Evolutionary conservation across 1,284 basidiomycete genomes (phyloP), one percentile per base, ranked within the genome.

Genomic region (Ustilago hordei): DNA sequence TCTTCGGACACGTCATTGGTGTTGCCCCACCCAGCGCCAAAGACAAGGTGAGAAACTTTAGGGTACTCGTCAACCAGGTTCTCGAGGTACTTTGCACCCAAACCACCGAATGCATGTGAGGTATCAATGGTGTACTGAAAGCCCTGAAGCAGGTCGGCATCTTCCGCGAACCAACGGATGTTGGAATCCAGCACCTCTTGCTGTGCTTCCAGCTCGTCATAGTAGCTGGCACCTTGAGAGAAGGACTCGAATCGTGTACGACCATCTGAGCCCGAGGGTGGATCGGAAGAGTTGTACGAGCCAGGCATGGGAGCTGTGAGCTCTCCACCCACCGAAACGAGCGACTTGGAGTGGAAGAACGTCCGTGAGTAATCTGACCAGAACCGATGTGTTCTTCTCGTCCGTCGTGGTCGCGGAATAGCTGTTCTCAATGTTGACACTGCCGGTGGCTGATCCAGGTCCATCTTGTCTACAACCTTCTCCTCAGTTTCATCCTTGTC

Each of bases 151-250:
- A 76, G 64, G 48, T 84, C 83, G 28, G 79, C 78, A 53, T 83
- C 81, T 55, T 85, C 84, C 0, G 81, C 75, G 36, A 83, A 79
- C 80, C 80, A 85, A 54, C 84, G 77, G 6, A 85, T 39, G 11
- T 75, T 75, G 15, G 80, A 78, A 39, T 85, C 83, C 32, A 79
- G 54, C n/a, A 79, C 68, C 31, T 77, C 71, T 34, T 78, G 65
- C 6, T 82, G 79, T 17, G 54, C 45, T 41, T 84, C 82, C 36
- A 82, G 76, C 36, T 75, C 63, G 17, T 69, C 58, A 9, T 78
- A 77, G 7, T 79, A 45, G 2, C 34, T 43, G 0, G 48, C 32
- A 17, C 83, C 83, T 23, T 82, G 78, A 9, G 79, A 74, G 53
- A 72, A 83, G 11, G 71, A 74, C 34, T 78, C 70, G 47, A 81